Percentiles rank a stretch among this genome's conserved stretches.
phyloP scores from a whole-genome alignment of 2,329 filamentous ascomycete genomes.

The Didymella pinodella region DNA sequence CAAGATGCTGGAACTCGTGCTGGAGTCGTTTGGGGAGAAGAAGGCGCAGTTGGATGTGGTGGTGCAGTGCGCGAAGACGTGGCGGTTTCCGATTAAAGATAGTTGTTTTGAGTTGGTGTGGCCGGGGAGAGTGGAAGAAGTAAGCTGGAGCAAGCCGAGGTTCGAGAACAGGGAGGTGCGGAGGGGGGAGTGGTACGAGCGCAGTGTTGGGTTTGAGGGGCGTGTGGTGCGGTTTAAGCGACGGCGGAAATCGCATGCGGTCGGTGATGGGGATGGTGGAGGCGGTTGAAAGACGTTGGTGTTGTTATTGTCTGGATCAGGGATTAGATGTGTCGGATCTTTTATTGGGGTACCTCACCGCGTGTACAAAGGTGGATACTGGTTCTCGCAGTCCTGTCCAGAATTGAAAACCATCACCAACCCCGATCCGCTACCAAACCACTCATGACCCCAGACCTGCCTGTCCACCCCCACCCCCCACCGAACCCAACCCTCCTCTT shows the following conservation, averaged over 20 bases:
- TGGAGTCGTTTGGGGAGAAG: slow-evolving; percentile 41
- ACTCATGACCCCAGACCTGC: no score
- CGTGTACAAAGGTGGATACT: no score
- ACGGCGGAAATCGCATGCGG: not conserved
- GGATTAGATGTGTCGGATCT: no score
- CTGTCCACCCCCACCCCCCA: no score
- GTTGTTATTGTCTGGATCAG: no score
- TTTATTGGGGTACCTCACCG: no score
- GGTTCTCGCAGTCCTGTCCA: no score
- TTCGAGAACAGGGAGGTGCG: not conserved
- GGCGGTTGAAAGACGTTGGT: no score
- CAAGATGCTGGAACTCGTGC: slow-evolving; percentile 30
- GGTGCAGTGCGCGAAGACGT: slow-evolving; percentile 40
- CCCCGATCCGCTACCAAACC: no score
- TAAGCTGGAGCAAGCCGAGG: slow-evolving; percentile 20
- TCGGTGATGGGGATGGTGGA: not conserved
- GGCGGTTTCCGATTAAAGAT: slow-evolving; percentile 35
- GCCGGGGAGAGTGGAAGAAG: slow-evolving; percentile 32
- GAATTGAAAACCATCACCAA: no score
- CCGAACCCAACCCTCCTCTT: no score
- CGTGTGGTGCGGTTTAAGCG: slow-evolving; percentile 2
- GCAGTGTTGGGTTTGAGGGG: not conserved
- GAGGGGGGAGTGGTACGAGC: not conserved
- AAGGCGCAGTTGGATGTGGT: slow-evolving; percentile 35
- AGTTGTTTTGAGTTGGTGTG: slow-evolving; percentile 29